A percentile compares a stretch with the other conserved stretches of the same genome.
These are phyloP conservation scores for Scheffersomyces insectosa DNA, from an alignment of 1,139 yeast species.

Conservation along the genomic window DNA sequence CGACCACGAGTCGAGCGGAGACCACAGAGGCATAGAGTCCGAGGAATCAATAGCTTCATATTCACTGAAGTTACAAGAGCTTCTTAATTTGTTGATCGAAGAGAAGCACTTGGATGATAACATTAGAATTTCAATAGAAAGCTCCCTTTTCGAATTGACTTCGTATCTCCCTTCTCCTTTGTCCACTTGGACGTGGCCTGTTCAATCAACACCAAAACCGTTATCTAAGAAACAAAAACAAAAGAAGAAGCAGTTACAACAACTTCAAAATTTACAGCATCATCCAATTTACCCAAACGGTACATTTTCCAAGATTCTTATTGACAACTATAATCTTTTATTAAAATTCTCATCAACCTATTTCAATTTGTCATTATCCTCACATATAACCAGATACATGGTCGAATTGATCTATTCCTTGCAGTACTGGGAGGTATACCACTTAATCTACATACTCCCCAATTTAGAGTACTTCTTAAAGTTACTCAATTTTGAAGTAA, in stretches of 20 bases:
- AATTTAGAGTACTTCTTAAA: conserved; percentile 34
- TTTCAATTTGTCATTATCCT: conserved; percentile 38
- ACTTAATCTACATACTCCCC: conserved; percentile 36
- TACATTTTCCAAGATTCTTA: conserved; percentile 36
- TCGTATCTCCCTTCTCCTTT: conserved; percentile 26
- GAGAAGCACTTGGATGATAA: conserved; percentile 31
- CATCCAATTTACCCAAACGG: conserved; percentile 33
- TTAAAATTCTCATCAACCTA: conserved; percentile 34
- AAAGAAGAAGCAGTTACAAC: neutral
- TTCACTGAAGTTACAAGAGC: conserved; percentile 29
- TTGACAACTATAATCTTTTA: conserved; percentile 39
- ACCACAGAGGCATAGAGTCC: neutral
- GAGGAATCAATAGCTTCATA: conserved; percentile 22
- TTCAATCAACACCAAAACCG: neutral
- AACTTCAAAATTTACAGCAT: neutral
- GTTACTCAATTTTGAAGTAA: conserved; percentile 37
- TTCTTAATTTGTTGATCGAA: conserved; percentile 29
- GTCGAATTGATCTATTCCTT: conserved; percentile 42
- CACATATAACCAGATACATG: conserved; percentile 38
- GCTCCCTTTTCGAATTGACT: conserved; percentile 26
- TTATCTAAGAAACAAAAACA: neutral
- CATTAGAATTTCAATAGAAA: conserved; percentile 30
- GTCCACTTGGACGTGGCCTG: conserved; percentile 11
- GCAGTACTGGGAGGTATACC: conserved; percentile 50
- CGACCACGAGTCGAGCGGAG: neutral